These are phyloP conservation scores for Penicillium sp. DNA, from an alignment of 2,329 filamentous ascomycete species.

Conservation along the genomic window DNA sequence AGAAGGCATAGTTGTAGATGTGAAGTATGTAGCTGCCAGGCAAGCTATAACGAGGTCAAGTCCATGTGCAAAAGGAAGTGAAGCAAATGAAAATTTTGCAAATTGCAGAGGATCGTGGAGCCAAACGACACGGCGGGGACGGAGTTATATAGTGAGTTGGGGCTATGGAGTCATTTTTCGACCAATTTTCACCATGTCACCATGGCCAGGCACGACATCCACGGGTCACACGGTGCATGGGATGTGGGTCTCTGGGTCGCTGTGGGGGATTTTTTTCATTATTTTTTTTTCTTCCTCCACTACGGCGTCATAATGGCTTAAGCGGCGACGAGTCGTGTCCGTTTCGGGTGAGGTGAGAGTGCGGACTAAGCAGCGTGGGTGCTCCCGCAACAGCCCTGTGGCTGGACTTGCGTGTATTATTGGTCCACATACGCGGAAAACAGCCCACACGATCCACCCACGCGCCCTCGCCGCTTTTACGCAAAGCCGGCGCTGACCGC, in stretches of 20 bases:
- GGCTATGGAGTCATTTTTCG: constrained; percentile 13
- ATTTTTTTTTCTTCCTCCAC: constrained; percentile 7
- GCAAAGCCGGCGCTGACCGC: constrained; percentile 2
- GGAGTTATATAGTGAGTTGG: constrained; percentile 18
- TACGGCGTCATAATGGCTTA: constrained; percentile 12
- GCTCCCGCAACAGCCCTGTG: constrained; percentile 11
- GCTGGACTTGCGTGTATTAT: background rate
- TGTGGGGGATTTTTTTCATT: constrained; percentile 17
- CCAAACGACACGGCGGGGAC: constrained; percentile 11
- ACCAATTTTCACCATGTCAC: background rate
- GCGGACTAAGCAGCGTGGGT: constrained; percentile 9
- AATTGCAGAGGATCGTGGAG: constrained; percentile 8
- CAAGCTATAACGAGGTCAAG: constrained; percentile 13
- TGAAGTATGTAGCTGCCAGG: constrained; percentile 6
- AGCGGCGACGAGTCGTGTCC: constrained; percentile 3
- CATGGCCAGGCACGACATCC: constrained; percentile 22
- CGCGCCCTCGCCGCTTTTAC: constrained; percentile 17
- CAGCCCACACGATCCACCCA: background rate
- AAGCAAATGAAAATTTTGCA: constrained; percentile 2
- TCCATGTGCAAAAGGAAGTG: constrained; percentile 11
- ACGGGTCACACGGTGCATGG: constrained; percentile 20
- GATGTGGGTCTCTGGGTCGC: constrained; percentile 7
- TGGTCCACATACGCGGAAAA: background rate
- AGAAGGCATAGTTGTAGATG: constrained; percentile 30
- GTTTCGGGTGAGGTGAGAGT: background rate